phyloP scores from a whole-genome alignment of 176 grass and related monocot species.

The Thinopyrum elongatum region DNA sequence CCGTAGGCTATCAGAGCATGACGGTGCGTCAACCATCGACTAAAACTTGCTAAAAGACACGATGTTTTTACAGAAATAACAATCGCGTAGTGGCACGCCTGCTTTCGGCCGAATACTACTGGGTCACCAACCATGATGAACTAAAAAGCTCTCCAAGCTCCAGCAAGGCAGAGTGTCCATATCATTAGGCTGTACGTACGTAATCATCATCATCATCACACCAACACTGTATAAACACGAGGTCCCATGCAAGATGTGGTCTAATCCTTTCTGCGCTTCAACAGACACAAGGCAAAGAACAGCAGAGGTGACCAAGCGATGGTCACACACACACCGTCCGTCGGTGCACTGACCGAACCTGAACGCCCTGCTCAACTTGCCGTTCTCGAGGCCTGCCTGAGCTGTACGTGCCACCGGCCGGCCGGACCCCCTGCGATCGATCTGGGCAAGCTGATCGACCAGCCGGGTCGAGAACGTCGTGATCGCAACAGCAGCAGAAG shows the following conservation, averaged over 20 bases:
- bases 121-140: neutral
- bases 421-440: too few relatives aligned
- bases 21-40: too few relatives aligned
- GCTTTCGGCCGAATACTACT: neutral
- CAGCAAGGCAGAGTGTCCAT: neutral
- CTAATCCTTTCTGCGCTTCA: neutral
- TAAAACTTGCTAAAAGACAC: too few relatives aligned
- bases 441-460: neutral
- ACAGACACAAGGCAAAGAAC: too few relatives aligned
- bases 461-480: neutral
- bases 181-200: neutral
- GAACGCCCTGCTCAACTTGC: neutral
- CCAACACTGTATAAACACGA: neutral
- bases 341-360: neutral
- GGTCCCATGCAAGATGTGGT: neutral
- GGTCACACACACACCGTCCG: neutral
- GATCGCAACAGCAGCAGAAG: neutral
- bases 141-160: neutral
- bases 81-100: too few relatives aligned
- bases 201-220: neutral
- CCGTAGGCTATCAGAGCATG: too few relatives aligned
- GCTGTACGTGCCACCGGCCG: neutral
- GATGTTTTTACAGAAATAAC: too few relatives aligned
- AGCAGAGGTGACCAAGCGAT: too few relatives aligned
- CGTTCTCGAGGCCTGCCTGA: neutral